These are phyloP conservation scores for Zygosaccharomyces bisporus DNA, from an alignment of 805 yeast genomes.

Conservation along the genomic window DNA sequence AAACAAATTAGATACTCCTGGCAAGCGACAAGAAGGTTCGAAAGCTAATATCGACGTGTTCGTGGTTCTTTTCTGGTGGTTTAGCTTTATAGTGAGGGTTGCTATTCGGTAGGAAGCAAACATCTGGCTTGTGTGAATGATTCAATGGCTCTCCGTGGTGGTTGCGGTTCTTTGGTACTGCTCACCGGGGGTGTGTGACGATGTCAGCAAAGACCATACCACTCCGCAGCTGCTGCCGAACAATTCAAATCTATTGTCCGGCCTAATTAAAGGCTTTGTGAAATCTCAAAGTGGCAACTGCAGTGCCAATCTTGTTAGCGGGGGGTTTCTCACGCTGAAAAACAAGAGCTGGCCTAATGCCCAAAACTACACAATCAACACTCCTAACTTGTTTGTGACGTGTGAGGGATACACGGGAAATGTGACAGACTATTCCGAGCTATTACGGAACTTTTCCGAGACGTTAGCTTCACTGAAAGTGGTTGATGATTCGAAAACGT, in stretches of 20 bases:
- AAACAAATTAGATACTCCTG: neutral
- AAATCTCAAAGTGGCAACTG: constrained; percentile 16
- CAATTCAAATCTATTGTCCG: constrained; percentile 11
- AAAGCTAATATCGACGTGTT: neutral
- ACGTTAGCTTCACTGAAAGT: constrained; percentile 7
- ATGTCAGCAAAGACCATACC: neutral
- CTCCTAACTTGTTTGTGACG: constrained; percentile 21
- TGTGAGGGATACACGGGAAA: constrained; percentile 6
- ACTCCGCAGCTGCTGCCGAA: constrained; percentile 2
- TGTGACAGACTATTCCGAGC: constrained; percentile 5
- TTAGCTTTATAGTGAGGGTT: neutral
- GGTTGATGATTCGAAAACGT: constrained; percentile 6
- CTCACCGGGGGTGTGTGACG: neutral
- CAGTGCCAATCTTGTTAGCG: constrained; percentile 16
- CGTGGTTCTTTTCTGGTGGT: neutral
- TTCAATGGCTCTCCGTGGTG: constrained; percentile 3
- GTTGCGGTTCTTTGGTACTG: constrained; percentile 1
- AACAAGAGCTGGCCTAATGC: neutral
- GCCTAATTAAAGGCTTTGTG: constrained; percentile 10
- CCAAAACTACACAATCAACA: constrained; percentile 17
- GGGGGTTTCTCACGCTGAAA: constrained; percentile 17
- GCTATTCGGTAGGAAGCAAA: neutral
- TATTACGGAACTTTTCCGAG: constrained; percentile 9
- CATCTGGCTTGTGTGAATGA: neutral
- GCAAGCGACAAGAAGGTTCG: neutral